Percentiles rank a stretch among this genome's conserved stretches.
phyloP scores from a whole-genome alignment of 257 asterid species.

The Rauvolfia tetraphylla region DNA sequence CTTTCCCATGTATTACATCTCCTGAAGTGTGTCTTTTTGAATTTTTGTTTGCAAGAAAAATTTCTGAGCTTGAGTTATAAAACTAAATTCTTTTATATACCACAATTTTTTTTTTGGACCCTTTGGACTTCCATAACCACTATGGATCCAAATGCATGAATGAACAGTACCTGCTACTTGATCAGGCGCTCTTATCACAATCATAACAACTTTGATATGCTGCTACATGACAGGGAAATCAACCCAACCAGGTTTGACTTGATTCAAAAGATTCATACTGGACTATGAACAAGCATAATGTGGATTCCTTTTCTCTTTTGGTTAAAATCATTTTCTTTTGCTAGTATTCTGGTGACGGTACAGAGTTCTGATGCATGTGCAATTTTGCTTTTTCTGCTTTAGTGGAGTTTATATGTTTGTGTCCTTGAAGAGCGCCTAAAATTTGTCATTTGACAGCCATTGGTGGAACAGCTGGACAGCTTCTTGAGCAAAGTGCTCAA shows the following conservation, averaged over 20 bases:
- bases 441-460: constrained; percentile 52
- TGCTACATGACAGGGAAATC: background rate
- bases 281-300: background rate
- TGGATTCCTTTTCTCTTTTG: background rate
- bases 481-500: constrained; percentile 71
- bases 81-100: background rate
- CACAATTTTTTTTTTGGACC: background rate
- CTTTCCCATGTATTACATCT: background rate
- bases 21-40: background rate
- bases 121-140: background rate
- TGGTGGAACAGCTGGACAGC: constrained; percentile 72
- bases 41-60: background rate
- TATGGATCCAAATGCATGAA: background rate
- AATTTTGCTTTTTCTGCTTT: background rate
- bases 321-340: background rate
- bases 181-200: background rate
- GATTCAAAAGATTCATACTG: background rate
- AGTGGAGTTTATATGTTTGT: background rate
- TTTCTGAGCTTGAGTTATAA: background rate
- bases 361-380: background rate
- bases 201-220: background rate
- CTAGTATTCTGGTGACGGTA: background rate
- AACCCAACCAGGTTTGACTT: background rate
- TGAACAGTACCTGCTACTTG: background rate
- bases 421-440: background rate